These are phyloP conservation scores for Strigomonas galati DNA, from an alignment of 208 protist species.

Conservation along the genomic window DNA sequence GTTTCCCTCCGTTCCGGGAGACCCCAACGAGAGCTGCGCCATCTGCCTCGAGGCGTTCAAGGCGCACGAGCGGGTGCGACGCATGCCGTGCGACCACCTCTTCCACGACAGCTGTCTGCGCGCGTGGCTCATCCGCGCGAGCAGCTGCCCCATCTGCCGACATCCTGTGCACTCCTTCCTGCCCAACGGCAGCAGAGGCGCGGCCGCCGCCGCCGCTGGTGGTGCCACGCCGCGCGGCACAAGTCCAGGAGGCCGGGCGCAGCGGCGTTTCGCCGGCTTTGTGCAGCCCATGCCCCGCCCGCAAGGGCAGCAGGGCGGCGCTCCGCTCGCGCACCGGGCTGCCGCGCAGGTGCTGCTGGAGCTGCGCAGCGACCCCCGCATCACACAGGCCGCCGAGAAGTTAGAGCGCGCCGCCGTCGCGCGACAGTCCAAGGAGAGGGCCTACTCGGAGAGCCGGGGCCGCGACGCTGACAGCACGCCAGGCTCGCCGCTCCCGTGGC, in stretches of 20 bases:
- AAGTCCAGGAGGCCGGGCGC: background rate
- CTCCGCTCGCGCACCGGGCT: background rate
- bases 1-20: conserved; percentile 42
- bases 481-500: background rate
- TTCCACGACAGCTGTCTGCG: conserved; percentile 81
- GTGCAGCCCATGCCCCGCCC: conserved; percentile 1
- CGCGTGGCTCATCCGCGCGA: conserved; percentile 56
- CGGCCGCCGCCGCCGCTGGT: background rate
- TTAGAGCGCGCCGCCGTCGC: background rate
- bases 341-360: background rate
- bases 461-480: conserved; percentile 22
- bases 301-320: background rate
- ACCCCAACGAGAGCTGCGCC: conserved; percentile 38
- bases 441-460: conserved; percentile 9
- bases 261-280: background rate
- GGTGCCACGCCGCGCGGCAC: background rate
- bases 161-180: background rate
- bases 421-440: too few relatives aligned
- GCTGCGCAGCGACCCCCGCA: background rate
- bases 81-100: conserved; percentile 76
- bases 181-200: background rate
- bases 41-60: conserved; percentile 78
- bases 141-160: conserved; percentile 73
- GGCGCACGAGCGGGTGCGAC: conserved; percentile 28
- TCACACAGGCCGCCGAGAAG: background rate